These are phyloP conservation scores for Cytospora piceicola DNA, from an alignment of 2,329 filamentous ascomycete genomes.

Conservation along the genomic window DNA sequence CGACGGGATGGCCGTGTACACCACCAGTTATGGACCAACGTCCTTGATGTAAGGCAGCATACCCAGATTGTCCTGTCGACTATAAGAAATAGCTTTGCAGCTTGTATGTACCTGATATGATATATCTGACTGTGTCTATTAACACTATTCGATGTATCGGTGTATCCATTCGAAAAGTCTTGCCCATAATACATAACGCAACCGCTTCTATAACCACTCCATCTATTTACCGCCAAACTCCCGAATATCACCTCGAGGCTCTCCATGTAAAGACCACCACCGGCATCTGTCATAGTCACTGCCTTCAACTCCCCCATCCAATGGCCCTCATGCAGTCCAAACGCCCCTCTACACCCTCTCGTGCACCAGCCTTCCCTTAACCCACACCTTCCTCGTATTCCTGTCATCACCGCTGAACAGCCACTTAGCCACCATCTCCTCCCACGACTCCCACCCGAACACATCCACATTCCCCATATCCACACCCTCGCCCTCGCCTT, in stretches of 20 bases:
- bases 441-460: slow-evolving; percentile 91
- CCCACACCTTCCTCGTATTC: slow-evolving; percentile 89
- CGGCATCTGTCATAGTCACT: neutral
- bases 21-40: too few species aligned
- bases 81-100: slow-evolving; percentile 10
- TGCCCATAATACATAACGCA: neutral
- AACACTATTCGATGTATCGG: neutral
- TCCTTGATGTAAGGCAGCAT: neutral
- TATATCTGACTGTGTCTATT: neutral
- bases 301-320: neutral
- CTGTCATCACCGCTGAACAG: slow-evolving; percentile 91
- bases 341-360: slow-evolving; percentile 40
- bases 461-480: slow-evolving; percentile 74
- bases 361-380: slow-evolving; percentile 82
- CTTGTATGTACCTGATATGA: slow-evolving; percentile 6
- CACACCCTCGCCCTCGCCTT: slow-evolving; percentile 34
- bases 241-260: neutral
- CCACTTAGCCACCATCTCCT: slow-evolving; percentile 90
- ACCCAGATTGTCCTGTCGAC: too few species aligned
- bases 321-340: neutral
- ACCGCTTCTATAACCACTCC: neutral
- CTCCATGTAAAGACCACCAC: neutral
- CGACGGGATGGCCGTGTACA: too few species aligned
- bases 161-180: neutral
- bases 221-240: neutral